Conservation (phyloP, 1,284 basidiomycete species). For the Pyrrhoderma noxium region DNA sequence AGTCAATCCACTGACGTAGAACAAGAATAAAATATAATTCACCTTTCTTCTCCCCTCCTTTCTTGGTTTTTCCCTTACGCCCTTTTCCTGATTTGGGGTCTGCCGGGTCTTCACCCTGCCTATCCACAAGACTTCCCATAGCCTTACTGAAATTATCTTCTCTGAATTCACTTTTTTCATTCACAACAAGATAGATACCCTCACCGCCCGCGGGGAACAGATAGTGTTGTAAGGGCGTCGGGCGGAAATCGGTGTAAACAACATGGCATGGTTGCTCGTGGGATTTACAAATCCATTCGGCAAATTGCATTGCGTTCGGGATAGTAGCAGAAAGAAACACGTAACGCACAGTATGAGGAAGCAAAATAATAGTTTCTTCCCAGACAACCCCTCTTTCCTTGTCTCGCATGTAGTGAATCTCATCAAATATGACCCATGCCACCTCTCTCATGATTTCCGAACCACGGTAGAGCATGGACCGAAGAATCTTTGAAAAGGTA, state of each 20-base stretch:
- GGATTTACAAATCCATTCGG: constrained; percentile 96
- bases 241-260: constrained; percentile 98
- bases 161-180: constrained; percentile 93
- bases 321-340: constrained; percentile 99
- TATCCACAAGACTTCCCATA: constrained; percentile 88
- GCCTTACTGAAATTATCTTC: constrained; percentile 98
- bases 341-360: constrained; percentile 93
- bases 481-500: constrained; percentile 68
- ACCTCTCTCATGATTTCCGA: constrained; percentile 99
- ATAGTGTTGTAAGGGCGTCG: constrained; percentile 97
- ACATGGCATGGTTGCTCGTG: constrained; percentile 99
- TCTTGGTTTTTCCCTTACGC: constrained; percentile 83
- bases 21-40: neutral
- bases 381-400: constrained; percentile 86
- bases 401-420: constrained; percentile 99
- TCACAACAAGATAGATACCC: constrained; percentile 96
- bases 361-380: constrained; percentile 93
- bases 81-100: constrained; percentile 78
- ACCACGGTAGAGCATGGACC: constrained; percentile 98
- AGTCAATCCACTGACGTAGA: constrained; percentile 11
- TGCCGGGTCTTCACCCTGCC: constrained; percentile 88
- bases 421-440: constrained; percentile 99
- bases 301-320: constrained; percentile 99
- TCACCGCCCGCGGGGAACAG: constrained; percentile 95
- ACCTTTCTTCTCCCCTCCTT: constrained; percentile 89